Evolutionary conservation across 306 rosid genomes (phyloP).

Genomic region (Vicia villosa): DNA sequence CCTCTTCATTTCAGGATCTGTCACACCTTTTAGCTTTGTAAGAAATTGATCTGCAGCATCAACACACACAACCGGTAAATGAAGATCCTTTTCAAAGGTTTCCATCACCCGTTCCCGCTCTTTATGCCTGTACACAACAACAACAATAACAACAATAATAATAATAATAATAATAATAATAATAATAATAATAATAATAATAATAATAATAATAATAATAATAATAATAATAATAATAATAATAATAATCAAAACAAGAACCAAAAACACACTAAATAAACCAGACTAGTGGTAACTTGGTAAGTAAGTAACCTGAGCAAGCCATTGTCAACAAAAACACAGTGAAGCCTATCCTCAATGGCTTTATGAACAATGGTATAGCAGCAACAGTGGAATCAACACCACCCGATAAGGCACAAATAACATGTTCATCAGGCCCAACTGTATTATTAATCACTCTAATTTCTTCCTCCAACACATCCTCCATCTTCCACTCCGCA

Average conservation of each 20-base stretch:
- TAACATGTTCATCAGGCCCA: constrained; percentile 69
- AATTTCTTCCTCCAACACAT: constrained; percentile 79
- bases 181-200: too few species aligned
- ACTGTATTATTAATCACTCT: constrained; percentile 65
- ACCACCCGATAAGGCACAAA: constrained; percentile 97
- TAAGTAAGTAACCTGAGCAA: constrained; percentile 93
- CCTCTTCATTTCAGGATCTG: constrained; percentile 88
- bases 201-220: too few species aligned
- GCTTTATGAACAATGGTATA: constrained; percentile 86
- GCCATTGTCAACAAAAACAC: constrained; percentile 95
- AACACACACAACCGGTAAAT: constrained; percentile 81
- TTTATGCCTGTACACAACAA: constrained; percentile 61
- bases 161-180: too few species aligned
- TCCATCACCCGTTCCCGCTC: constrained; percentile 90
- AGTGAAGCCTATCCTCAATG: constrained; percentile 90
- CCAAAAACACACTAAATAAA: background rate
- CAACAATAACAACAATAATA: too few species aligned
- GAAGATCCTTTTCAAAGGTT: constrained; percentile 87
- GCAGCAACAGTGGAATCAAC: constrained; percentile 99
- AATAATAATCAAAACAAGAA: background rate
- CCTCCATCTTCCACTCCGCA: constrained; percentile 90
- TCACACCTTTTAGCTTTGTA: constrained; percentile 75
- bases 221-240: too few species aligned
- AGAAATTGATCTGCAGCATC: constrained; percentile 78
- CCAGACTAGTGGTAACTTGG: constrained; percentile 41